Base-by-base conservation (phyloP, 495 filamentous ascomycete genomes). In the Cercophora newfieldiana region DNA sequence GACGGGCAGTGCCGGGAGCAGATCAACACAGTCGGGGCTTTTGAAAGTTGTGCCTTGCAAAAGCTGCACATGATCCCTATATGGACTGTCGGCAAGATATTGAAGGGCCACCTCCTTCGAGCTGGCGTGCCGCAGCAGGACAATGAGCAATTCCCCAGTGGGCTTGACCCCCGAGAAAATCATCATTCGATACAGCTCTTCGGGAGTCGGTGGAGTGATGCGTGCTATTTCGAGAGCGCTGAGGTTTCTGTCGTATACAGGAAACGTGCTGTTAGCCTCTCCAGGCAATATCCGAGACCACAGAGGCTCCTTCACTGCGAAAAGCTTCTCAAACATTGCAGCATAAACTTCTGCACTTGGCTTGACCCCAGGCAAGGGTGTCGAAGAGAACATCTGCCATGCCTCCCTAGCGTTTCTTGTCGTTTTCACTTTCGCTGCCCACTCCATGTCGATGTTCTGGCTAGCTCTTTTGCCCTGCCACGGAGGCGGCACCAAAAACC, bases 321-420 rank as follows among this genome's bases (percentile, higher is more conserved):
- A 73, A 16, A 83, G 66, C 65, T 83, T 83, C 28, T 72, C 61
- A 28, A 83, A 82, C 79, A 83, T 81, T 49, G 78, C 77, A 5
- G 69, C 74, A 57, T 83, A 83, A 14, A 80, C 74, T 22, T 70
- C 65, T n/a, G 63, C 19, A 33, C 70, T 71, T 0, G 79, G 79
- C 21, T 61, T 51, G 19, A 77, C 50, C 0, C 61, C 62, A 18
- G 72, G 65, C 21, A 61, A 21, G 7, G 72, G 74, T 24, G 80
- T 71, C 10, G 67, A 59, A n/a, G 69, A 64, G 59, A 83, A 83
- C 18, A 71, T 68, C 21, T 59, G 69, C 81, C 81, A 83, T 7
- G 81, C 80, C 61, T 83, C 81, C 55, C 74, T 71, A 26, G 67
- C 66, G 58, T 82, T 82, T 48, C 80, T 75, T 25, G 81, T 81